phyloP scores from a whole-genome alignment of 2,329 filamentous ascomycete species.

The Macrophomina phaseolina region DNA sequence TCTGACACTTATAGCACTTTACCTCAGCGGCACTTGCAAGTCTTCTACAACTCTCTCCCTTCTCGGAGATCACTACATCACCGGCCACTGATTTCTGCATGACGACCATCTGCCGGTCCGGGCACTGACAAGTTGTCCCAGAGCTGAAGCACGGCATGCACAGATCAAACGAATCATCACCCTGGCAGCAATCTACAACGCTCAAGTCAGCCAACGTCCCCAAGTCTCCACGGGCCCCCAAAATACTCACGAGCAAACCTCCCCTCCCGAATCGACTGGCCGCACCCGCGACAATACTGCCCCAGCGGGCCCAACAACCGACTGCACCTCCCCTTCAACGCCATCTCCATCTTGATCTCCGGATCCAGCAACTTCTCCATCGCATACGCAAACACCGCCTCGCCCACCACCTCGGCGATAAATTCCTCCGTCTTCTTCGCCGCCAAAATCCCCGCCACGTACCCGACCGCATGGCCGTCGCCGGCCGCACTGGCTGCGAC shows the following conservation, averaged over 20 bases:
- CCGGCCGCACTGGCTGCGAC: neutral
- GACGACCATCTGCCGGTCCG: neutral
- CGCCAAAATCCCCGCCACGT: conserved; percentile 21
- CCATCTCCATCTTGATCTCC: conserved; percentile 14
- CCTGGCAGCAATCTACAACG: conserved; percentile 12
- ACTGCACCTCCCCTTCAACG: conserved; percentile 15
- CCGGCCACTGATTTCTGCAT: conserved; percentile 20
- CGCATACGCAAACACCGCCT: conserved; percentile 19
- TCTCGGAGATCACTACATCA: conserved; percentile 10
- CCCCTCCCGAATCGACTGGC: conserved; percentile 8
- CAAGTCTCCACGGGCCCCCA: accelerated
- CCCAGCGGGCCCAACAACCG: conserved; percentile 16
- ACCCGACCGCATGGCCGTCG: conserved; percentile 8
- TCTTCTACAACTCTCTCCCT: conserved; percentile 1
- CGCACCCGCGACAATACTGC: conserved; percentile 20
- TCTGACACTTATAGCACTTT: neutral
- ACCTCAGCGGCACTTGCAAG: neutral
- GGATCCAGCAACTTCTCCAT: conserved; percentile 23
- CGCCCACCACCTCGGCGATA: conserved; percentile 3
- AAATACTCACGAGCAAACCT: conserved; percentile 17
- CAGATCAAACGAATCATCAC: conserved; percentile 5
- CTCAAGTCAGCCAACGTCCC: neutral
- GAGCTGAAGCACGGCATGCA: conserved; percentile 8
- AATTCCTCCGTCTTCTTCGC: conserved; percentile 25
- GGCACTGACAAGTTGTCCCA: conserved; percentile 1